Evolutionary conservation across 345 rosid genomes (phyloP), one percentile per base, ranked within the genome.

Genomic region (Citrus trifoliata): DNA sequence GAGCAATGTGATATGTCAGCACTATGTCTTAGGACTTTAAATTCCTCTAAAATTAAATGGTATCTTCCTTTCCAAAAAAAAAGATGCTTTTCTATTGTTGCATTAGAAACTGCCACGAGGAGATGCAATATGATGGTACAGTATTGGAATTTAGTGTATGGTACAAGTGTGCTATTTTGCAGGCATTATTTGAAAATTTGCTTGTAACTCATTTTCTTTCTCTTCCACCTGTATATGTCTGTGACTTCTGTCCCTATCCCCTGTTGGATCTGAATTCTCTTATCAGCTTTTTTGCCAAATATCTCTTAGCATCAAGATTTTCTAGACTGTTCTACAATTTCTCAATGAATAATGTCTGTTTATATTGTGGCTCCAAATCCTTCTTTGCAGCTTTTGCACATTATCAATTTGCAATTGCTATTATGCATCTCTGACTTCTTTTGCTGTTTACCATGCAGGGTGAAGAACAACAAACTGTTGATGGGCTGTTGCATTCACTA

Each of bases 391-490:
- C 55, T 75, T 75, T 32, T 21, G 30, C 12, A 3, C 27, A 6
- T 4, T 30, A 48, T 46, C 9, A 4, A 53, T 55, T 51, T 53
- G 53, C 28, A 32, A 24, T n/a, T 66, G 24, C 28, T 79, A 55
- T 70, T 68, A 35, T 55, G 56, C 64, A 10, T 75, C 65, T 61
- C 74, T 81, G 60, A 24, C 42, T 16, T 65, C 33, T 68, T 79
- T 75, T 61, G 27, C 61, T 56, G 40, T 60, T 73, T 75, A 32
- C 35, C 40, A 33, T 72, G 76, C 78, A 96, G 99, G 87, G 35
- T 80, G 94, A 86, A 76, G 97, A 91, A 78, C 91, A 76, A 48
- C 94, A 82, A 71, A 90, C 97, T 66, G 97, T 96, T 80, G 98
- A 94, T 82, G 85, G 93, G 78, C 84, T 96, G 81, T 83, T 96